Conservation (phyloP, 306 rosid species). For the Medicago arabica region DNA sequence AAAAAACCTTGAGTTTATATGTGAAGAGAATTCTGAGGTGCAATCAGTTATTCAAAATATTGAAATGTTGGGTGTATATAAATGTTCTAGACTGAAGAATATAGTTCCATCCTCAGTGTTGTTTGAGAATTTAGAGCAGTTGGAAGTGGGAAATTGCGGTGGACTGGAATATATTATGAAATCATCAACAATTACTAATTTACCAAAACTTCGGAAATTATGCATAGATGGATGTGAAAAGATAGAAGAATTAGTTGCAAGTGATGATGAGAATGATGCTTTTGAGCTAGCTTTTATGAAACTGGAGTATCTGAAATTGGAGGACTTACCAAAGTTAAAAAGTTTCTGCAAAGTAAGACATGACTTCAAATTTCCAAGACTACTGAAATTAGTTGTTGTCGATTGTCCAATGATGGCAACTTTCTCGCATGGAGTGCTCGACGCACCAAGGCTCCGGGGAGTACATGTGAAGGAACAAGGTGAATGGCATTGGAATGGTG, state of each 20-base stretch:
- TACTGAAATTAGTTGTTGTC: neutral
- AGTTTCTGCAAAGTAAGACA: neutral
- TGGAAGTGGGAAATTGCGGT: rapidly evolving
- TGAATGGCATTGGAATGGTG: neutral
- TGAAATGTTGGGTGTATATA: neutral
- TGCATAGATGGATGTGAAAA: neutral
- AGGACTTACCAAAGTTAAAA: neutral
- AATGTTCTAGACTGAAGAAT: neutral
- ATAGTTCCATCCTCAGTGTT: neutral
- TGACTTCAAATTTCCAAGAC: neutral
- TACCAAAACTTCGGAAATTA: neutral
- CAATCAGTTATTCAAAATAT: neutral
- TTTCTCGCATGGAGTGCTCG: neutral
- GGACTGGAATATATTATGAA: neutral
- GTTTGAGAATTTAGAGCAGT: neutral
- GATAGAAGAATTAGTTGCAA: neutral
- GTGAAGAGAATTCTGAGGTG: no score
- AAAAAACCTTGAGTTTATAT: no score
- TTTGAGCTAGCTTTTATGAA: neutral
- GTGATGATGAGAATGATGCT: neutral
- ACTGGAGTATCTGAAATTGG: neutral
- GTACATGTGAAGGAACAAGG: neutral
- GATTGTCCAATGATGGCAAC: neutral
- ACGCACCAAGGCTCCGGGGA: neutral
- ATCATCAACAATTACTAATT: neutral